Conservation (phyloP, 1,284 basidiomycete genomes). For the Cerioporus squamosus region DNA sequence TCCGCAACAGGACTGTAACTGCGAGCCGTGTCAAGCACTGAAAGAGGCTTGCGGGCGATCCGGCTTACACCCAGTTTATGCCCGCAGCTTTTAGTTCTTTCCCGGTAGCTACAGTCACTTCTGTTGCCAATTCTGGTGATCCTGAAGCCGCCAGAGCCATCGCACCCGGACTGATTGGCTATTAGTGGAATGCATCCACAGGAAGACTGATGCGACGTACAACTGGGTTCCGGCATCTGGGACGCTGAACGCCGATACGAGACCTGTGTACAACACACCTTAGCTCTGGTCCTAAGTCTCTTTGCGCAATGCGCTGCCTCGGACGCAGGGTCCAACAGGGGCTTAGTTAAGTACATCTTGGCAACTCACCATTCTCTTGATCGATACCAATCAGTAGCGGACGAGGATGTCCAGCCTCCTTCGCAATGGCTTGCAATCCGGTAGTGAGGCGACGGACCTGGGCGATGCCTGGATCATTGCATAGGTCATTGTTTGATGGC, state of each 20-base stretch:
- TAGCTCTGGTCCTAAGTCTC: too few species aligned
- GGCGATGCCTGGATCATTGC: constrained; percentile 43
- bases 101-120: constrained; percentile 53
- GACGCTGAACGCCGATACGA: constrained; percentile 67
- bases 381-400: constrained; percentile 72
- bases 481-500: not conserved
- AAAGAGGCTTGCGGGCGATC: not conserved
- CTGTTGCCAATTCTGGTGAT: constrained; percentile 47
- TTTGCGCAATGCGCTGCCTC: too few species aligned
- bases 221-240: constrained; percentile 63
- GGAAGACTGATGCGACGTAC: constrained; percentile 34
- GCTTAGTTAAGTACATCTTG: not conserved
- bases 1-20: constrained; percentile 64
- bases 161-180: constrained; percentile 62
- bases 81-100: constrained; percentile 62
- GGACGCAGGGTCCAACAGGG: too few species aligned
- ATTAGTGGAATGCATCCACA: not conserved
- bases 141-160: constrained; percentile 70
- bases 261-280: too few species aligned
- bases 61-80: constrained; percentile 67
- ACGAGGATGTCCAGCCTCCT: constrained; percentile 53
- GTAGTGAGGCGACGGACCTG: constrained; percentile 53
- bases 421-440: constrained; percentile 58
- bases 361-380: constrained; percentile 65
- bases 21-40: not conserved